These are phyloP conservation scores for Ophiostoma sp. DNA, from an alignment of 2,329 filamentous ascomycete genomes.

Conservation along the genomic window DNA sequence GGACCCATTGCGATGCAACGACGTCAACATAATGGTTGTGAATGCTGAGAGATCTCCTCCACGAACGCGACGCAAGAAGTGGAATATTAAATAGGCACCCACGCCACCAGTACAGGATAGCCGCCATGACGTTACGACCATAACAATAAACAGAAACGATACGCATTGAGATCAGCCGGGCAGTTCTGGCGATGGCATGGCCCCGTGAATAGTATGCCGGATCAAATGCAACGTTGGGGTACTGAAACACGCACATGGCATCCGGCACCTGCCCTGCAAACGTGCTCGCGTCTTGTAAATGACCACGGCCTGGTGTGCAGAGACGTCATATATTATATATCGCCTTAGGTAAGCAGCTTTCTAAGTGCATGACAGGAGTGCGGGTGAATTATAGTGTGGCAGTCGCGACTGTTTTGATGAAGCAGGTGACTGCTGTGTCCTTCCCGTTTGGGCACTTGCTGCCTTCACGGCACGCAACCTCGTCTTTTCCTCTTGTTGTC, in stretches of 20 bases:
- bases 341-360: background rate
- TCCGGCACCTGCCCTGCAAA: background rate
- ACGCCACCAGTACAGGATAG: background rate
- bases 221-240: background rate
- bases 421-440: background rate
- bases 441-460: background rate
- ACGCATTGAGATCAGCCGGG: background rate
- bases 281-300: conserved; percentile 6
- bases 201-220: background rate
- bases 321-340: background rate
- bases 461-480: background rate
- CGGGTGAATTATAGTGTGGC: no score
- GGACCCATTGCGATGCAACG: no score
- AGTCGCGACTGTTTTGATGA: background rate
- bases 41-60: no score
- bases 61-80: background rate
- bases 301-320: background rate
- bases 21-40: no score
- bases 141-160: background rate
- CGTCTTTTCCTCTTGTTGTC: background rate
- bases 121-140: background rate
- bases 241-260: conserved; percentile 8
- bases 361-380: no score
- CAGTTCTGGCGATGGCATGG: background rate
- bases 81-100: background rate